Base-by-base conservation (phyloP, 2,329 filamentous ascomycete species). In the Alternaria arbusti region DNA sequence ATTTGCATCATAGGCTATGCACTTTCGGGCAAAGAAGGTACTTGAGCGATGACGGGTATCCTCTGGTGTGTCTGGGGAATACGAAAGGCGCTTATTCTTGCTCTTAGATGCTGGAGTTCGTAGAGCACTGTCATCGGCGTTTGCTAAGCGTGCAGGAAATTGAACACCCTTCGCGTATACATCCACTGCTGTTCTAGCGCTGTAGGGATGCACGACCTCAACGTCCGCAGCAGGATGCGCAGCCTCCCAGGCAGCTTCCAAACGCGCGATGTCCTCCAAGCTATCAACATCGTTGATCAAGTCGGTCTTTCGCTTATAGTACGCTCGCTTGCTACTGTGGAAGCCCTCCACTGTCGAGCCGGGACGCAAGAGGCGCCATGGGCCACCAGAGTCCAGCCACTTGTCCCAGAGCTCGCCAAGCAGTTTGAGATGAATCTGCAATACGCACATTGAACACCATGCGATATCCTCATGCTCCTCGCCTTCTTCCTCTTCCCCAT, bases 311-410 rank as follows among this genome's bases (percentile, higher is more conserved):
- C 54, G 57, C 6, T 11, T 32, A 10, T 64, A 54, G 32, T 60
- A 66, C 1, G 66, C 49, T 25, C 49, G 47, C 44, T 62, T 62
- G 12, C 12, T 6, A 7, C 3, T 11, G 8, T 47, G 22, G 3
- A 10, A 40, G 23, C 28, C 15, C 3, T 54, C 26, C 5, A 4
- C 43, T 9, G 40, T 20, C 17, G 10, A 13, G 22, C 47, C 59
- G 26, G 17, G 10, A 17, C 28, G 59, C 9, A 54, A 15, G 15
- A 23, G 17, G 6, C 60, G 60, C 65, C 67, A 70, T 1, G 69
- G 66, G 9, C 63, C 69, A 5, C 67, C 67, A 1, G 58, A 6
- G 2, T 60, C 44, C 1, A n/a, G 2, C 65, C 65, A 71, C 13
- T 54, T 61, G 0, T 44, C 25, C 25, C 45, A 47, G 1, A 71